Base-by-base conservation (phyloP, 345 rosid genomes). In the Trapa bicornis region DNA sequence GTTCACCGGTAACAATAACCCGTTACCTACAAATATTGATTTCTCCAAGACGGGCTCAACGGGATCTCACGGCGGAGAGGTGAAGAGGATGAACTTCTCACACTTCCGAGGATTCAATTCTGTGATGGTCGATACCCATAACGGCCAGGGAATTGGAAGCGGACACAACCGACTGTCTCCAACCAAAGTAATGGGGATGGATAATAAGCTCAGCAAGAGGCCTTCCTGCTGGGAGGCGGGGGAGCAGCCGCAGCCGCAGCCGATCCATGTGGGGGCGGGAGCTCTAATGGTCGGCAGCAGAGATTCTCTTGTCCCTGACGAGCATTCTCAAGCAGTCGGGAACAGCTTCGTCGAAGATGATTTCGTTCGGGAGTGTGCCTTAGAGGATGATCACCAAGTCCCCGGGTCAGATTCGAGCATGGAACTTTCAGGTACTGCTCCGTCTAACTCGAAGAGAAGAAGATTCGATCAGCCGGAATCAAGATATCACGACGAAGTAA, bases 321-420 rank as follows among this genome's bases (percentile, higher is more conserved):
- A 83, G 75, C 83, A 84, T 50, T 87, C 91, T 47, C 85, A 80
- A 87, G 83, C 86, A 38, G 73, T 72, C 68, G 71, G 75, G 61
- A 65, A 22, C n/a, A 53, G 35, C 38, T 58, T 58, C 37, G 11
- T 32, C 12, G 37, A 48, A 29, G 50, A 58, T 57, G 42, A 33
- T 41, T 47, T 11, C 22, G 37, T 8, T 65, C 8, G 3, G 17
- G 37, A 15, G 4, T 29, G 60, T 69, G 52, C 37, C 11, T 32
- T 58, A 11, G 63, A 35, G 32, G 37, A 12, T 69, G 69, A 3
- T 43, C 67, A 43, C 43, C 52, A n/a, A 65, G 67, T 65, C 5
- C 67, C 67, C 1, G 36, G 53, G 29, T 53, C 37, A 5, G 67
- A 65, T 37, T n/a, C 37, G 14, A 65, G 67, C 67, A n/a, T 65